Evolutionary conservation across 2,329 filamentous ascomycete genomes (phyloP), one percentile per base, ranked within the genome.

Genomic region (Fusarium falciforme): DNA sequence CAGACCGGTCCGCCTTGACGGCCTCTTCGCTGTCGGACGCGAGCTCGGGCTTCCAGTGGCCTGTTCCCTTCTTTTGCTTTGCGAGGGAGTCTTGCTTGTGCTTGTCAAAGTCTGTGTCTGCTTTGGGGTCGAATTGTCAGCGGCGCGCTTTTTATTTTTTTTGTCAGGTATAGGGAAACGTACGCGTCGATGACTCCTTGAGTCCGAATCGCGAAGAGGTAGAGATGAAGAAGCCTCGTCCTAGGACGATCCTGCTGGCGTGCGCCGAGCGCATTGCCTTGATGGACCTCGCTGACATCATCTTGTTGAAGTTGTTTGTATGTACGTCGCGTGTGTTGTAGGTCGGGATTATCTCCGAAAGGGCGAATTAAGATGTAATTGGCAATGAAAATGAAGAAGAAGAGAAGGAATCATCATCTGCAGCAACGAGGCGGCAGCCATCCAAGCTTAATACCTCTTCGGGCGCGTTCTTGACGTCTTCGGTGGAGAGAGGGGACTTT

Each of bases 11-110:
- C 44, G 91, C 93, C 85, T 89, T 92, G 83, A 96, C 87, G 76
- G 90, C 90, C 81, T 93, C 93, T 86, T 97, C 94, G 82, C 92
- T 93, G 83, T 94, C 90, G 59, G 91, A 93, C 4, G 94, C 93
- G 59, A 97, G 86, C 81, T 93, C 91, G 25, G 92, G 87, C 84
- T 93, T 93, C 94, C 94, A 96, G 80, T 94, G 88, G 62, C 87
- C 92, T 80, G 90, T 88, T 70, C 93, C 93, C 42, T 88, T 83
- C 81, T 92, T 90, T 69, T 94, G 89, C 86, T 95, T 95, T 73
- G 87, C 68, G 49, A 92, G 83, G 27, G 86, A 86, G 78, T 92
- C 89, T 64, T 88, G 82, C 84, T 92, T 91, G 84, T 91, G 89
- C 79, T 84, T 88, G 70, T 91, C 88, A 77, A 84, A 83, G 73